These are phyloP conservation scores for Microthyrium microscopicum DNA, from an alignment of 2,329 filamentous ascomycete species.

Conservation along the genomic window DNA sequence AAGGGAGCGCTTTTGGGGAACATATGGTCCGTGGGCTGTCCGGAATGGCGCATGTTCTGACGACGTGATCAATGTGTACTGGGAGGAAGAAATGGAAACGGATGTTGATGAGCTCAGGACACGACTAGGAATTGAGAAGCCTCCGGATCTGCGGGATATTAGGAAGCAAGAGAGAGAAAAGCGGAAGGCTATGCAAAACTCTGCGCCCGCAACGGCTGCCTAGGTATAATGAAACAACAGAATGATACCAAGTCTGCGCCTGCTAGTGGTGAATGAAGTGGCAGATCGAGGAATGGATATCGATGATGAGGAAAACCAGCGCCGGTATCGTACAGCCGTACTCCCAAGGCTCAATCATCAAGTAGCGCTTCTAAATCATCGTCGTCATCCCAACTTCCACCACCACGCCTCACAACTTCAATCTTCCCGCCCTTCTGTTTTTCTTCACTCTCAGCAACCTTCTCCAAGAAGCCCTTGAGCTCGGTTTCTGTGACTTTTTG, in stretches of 20 bases:
- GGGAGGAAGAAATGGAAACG: slow-evolving; percentile 84
- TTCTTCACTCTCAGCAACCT: slow-evolving; percentile 59
- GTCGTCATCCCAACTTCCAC: slow-evolving; percentile 67
- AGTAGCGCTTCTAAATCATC: too few species aligned
- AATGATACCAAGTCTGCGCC: too few species aligned
- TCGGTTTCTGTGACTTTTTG: slow-evolving; percentile 82
- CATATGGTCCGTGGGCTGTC: slow-evolving; percentile 83
- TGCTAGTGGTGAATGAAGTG: too few species aligned
- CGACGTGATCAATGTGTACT: slow-evolving; percentile 90
- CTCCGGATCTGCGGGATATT: slow-evolving; percentile 69
- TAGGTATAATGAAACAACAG: too few species aligned
- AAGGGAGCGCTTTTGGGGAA: slow-evolving; percentile 48
- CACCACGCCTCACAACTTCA: slow-evolving; percentile 69
- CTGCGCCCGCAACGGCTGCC: too few species aligned
- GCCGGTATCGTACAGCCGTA: too few species aligned
- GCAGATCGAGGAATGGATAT: too few species aligned
- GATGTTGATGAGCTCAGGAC: slow-evolving; percentile 60
- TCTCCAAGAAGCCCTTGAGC: slow-evolving; percentile 77
- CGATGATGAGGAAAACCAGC: too few species aligned
- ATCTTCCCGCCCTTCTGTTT: slow-evolving; percentile 60
- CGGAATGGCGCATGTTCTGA: slow-evolving; percentile 59
- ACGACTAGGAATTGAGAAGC: slow-evolving; percentile 70
- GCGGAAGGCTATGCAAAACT: too few species aligned
- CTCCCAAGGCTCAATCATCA: too few species aligned
- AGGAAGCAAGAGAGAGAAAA: slow-evolving; percentile 53